Conservation (phyloP, 192 early-diverging fungal genomes). For the Coemansia sp. region DNA sequence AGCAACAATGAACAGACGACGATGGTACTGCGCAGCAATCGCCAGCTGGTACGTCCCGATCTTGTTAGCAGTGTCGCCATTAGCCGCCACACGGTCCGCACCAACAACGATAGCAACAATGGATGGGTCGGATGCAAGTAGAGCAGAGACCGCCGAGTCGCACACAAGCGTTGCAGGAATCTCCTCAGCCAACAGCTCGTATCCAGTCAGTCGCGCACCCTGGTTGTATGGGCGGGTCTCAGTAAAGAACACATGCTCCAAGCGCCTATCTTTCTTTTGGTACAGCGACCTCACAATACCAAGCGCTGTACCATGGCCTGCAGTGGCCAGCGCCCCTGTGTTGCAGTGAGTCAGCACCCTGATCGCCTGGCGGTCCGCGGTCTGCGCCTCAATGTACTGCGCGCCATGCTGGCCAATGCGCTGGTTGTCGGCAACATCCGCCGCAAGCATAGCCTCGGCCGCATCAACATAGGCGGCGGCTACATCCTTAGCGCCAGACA, state of each 20-base stretch:
- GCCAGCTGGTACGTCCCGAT: conserved; percentile 99
- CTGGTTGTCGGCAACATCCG: conserved; percentile 86
- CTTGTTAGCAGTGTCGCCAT: conserved; percentile 98
- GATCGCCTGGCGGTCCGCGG: background rate
- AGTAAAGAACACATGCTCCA: conserved; percentile 87
- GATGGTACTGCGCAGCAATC: conserved; percentile 83
- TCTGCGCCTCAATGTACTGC: conserved; percentile 33
- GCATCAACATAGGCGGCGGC: conserved; percentile 65
- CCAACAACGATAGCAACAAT: conserved; percentile 92
- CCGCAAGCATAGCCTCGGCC: conserved; percentile 81
- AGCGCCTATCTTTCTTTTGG: conserved; percentile 15
- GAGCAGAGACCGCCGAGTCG: conserved; percentile 88
- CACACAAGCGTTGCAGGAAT: conserved; percentile 91
- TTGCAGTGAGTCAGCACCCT: conserved; percentile 96
- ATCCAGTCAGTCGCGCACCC: conserved; percentile 91
- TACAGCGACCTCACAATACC: conserved; percentile 88
- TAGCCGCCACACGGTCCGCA: conserved; percentile 93
- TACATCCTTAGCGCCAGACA: conserved; percentile 34
- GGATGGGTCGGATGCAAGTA: conserved; percentile 60
- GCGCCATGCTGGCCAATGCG: conserved; percentile 82
- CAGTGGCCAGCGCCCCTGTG: conserved; percentile 86
- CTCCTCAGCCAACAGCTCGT: conserved; percentile 88
- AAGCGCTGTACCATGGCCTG: conserved; percentile 88
- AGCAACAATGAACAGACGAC: conserved; percentile 91
- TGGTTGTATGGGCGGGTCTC: conserved; percentile 99